A percentile compares a stretch with the other conserved stretches of the same genome.
phyloP scores from a whole-genome alignment of 2,329 filamentous ascomycete genomes.

The Herpomyces periplanetae region DNA sequence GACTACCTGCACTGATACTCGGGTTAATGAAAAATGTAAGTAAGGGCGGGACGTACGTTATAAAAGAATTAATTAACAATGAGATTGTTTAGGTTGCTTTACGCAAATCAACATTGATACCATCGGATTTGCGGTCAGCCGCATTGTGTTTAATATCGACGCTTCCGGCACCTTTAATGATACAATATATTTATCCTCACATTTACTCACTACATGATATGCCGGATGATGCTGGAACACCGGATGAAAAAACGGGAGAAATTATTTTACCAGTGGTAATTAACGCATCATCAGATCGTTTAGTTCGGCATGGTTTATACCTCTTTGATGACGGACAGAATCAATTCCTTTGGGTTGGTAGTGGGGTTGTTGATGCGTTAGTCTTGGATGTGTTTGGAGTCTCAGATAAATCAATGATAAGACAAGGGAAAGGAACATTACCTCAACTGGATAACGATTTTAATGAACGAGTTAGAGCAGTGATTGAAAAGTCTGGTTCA shows the following conservation, averaged over 20 bases:
- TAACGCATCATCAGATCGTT: slow-evolving; percentile 54
- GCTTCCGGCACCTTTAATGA: slow-evolving; percentile 47
- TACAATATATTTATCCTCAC: slow-evolving; percentile 36
- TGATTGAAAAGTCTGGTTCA: slow-evolving; percentile 67
- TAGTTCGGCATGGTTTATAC: slow-evolving; percentile 67
- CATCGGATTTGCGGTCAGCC: slow-evolving; percentile 64
- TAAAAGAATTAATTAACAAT: too few species aligned
- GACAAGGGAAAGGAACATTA: slow-evolving; percentile 56
- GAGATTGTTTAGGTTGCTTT: slow-evolving; percentile 26
- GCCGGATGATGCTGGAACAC: slow-evolving; percentile 62
- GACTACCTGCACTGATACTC: slow-evolving; percentile 56
- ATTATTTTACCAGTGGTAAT: slow-evolving; percentile 47
- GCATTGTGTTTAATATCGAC: slow-evolving; percentile 81
- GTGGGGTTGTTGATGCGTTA: slow-evolving; percentile 63
- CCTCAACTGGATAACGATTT: slow-evolving; percentile 80
- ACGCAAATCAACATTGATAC: slow-evolving; percentile 67
- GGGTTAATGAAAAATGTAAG: slow-evolving; percentile 76
- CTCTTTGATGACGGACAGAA: slow-evolving; percentile 89
- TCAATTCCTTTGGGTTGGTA: slow-evolving; percentile 84
- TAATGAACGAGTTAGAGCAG: slow-evolving; percentile 62
- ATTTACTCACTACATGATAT: slow-evolving; percentile 82
- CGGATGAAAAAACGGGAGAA: slow-evolving; percentile 48
- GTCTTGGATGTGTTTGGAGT: slow-evolving; percentile 64
- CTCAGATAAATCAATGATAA: slow-evolving; percentile 39
- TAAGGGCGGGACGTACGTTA: too few species aligned